Conservation (phyloP, 495 filamentous ascomycete genomes). For the Neurospora pannonica region DNA sequence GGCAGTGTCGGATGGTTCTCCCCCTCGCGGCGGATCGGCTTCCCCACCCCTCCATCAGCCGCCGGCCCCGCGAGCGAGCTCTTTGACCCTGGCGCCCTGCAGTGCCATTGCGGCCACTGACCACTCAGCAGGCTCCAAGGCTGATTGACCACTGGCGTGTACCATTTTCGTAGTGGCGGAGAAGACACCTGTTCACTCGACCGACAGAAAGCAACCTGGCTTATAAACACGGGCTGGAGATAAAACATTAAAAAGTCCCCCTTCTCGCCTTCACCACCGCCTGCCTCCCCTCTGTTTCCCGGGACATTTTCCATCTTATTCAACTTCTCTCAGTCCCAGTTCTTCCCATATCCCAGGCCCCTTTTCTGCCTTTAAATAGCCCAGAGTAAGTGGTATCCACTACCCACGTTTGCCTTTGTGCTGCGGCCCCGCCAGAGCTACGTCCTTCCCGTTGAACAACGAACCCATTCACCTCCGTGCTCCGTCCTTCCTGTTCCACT, state of each 20-base stretch:
- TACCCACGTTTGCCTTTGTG: neutral
- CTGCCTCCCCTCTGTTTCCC: constrained; percentile 4
- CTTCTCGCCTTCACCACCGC: constrained; percentile 1
- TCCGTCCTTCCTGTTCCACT: neutral
- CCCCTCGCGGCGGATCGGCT: neutral
- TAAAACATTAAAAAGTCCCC: constrained; percentile 17
- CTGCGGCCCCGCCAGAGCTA: neutral
- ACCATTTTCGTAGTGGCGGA: constrained; percentile 7
- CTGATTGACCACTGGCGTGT: constrained; percentile 1
- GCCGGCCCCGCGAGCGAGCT: neutral
- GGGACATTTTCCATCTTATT: constrained; percentile 3
- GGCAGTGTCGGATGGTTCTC: neutral
- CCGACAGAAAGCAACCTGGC: constrained; percentile 9
- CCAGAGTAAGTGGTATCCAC: constrained; percentile 14
- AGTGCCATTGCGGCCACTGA: neutral
- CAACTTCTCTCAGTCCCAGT: neutral
- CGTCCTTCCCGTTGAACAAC: neutral
- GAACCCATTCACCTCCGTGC: neutral
- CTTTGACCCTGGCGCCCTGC: neutral
- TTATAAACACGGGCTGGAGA: constrained; percentile 13
- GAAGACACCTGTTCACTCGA: constrained; percentile 26
- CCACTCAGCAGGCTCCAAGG: constrained; percentile 4
- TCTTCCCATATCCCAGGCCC: constrained; percentile 4
- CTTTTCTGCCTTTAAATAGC: constrained; percentile 19
- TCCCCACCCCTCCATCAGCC: neutral